Evolutionary conservation across 176 grass and related monocot species (phyloP).

Genomic region (Leersia perrieri): DNA sequence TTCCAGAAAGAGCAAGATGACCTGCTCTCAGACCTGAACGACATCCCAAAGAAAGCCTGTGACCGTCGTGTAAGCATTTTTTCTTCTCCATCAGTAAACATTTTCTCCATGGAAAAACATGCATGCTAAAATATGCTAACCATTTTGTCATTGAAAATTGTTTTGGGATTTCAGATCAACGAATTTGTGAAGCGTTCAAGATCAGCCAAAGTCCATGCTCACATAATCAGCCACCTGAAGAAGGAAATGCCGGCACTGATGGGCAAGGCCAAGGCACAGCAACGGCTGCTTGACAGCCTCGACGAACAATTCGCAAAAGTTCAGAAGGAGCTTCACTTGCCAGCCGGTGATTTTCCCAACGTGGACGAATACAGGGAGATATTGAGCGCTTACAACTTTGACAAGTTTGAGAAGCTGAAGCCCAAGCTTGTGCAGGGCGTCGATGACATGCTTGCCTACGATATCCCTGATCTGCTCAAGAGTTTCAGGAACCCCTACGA

Average conservation of each 20-base stretch:
- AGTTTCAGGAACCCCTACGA: conserved; percentile 88
- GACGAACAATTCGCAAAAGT: conserved; percentile 64
- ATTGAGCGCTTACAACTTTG: conserved; percentile 59
- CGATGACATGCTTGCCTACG: conserved; percentile 74
- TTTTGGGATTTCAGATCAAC: conserved; percentile 48
- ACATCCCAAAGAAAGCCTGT: conserved; percentile 90
- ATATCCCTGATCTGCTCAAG: conserved; percentile 82
- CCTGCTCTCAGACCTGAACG: conserved; percentile 75
- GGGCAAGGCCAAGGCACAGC: conserved; percentile 77
- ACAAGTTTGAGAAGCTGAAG: conserved; percentile 72
- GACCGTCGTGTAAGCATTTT: conserved; percentile 59
- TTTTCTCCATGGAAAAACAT: neutral
- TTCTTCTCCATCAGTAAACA: neutral
- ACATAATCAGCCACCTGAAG: conserved; percentile 73
- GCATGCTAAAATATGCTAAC: neutral
- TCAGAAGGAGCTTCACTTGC: conserved; percentile 75
- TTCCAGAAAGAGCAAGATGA: conserved; percentile 87
- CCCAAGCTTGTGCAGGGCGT: conserved; percentile 77
- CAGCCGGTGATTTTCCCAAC: conserved; percentile 65
- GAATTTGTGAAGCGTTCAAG: conserved; percentile 81
- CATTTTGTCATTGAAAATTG: neutral
- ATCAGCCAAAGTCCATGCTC: conserved; percentile 64
- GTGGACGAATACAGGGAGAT: conserved; percentile 67
- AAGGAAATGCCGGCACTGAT: conserved; percentile 82
- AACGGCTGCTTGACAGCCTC: conserved; percentile 58